Evolutionary conservation across 495 filamentous ascomycete species (phyloP), one percentile per base, ranked within the genome.

Genomic region (Penicillium fimorum): DNA sequence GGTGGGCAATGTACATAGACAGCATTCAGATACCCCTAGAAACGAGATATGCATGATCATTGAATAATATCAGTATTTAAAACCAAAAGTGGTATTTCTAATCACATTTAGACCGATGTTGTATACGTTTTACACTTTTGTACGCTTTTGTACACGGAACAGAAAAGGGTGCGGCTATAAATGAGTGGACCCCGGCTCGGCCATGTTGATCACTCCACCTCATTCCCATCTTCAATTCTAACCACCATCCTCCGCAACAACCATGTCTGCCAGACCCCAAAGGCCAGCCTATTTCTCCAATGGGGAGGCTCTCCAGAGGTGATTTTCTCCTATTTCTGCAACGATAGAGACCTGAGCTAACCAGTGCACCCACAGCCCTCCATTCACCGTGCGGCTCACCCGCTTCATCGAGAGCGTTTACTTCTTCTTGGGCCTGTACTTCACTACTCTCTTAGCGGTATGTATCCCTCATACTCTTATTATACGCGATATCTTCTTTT

Each of bases 401-500:
- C 76, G 74, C 59, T 75, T 76, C 64, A 53, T 75, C 53, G 74
- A 79, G 50, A 70, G 64, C 56, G 51, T 73, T 47, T 77, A 79
- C 60, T 55, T 79, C 70, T 77, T 77, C 57, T 56, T 77, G 40
- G 72, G 72, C 41, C 61, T 75, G 50, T 75, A 75, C 53, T 60
- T 76, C 24, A 74, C 73, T 55, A 77, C 71, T 61, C 62, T 78
- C 20, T 73, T 79, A 24, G 64, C 76, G 53, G 76, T 78, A 72
- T 15, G 63, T 24, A 22, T 30, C 15, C 9, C 27, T 48, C 29
- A 35, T 35, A 37, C 2, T 1, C 0, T 13, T 5, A 20, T 35
- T 18, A 32, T 17, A 17, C n/a, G 18, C 11, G 22, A 30, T 3
- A 38, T 38, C 13, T 18, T 33, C 4, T 24, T 18, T 18, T 50